A percentile compares a stretch with the other conserved stretches of the same genome.
Evolutionary conservation across 2,329 filamentous ascomycete species (phyloP).

Genomic region (Elsinoe necatrix): DNA sequence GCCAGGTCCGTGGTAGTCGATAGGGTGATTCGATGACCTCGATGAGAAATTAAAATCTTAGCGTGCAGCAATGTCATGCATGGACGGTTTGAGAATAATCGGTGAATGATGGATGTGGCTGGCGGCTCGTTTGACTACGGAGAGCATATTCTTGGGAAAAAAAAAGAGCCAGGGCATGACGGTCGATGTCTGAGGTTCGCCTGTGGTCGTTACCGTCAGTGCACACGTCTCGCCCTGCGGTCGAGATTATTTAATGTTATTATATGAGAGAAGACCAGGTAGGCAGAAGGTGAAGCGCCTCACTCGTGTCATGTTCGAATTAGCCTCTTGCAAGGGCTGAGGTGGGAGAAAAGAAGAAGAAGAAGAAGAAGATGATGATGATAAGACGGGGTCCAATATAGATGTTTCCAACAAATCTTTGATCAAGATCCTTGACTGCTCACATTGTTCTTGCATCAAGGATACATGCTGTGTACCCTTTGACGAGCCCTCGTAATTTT

Average conservation of each 20-base stretch:
- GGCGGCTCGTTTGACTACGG: constrained; percentile 3
- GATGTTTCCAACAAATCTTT: neutral
- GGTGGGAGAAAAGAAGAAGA: no score
- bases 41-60: neutral
- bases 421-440: neutral
- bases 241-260: neutral
- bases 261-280: neutral
- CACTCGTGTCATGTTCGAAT: neutral
- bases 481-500: neutral
- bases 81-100: constrained; percentile 10
- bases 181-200: neutral
- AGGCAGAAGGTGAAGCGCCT: neutral
- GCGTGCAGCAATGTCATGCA: constrained; percentile 11
- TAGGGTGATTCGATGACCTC: neutral
- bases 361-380: neutral
- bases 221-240: neutral
- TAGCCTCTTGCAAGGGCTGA: neutral
- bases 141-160: neutral
- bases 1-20: constrained; percentile 11
- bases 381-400: neutral
- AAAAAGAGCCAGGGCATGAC: neutral
- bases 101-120: constrained; percentile 13
- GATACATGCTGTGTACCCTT: neutral
- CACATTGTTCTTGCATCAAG: neutral
- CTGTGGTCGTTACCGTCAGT: neutral